These are phyloP conservation scores for Claviceps sp. DNA, from an alignment of 2,329 filamentous ascomycete species.

Conservation along the genomic window DNA sequence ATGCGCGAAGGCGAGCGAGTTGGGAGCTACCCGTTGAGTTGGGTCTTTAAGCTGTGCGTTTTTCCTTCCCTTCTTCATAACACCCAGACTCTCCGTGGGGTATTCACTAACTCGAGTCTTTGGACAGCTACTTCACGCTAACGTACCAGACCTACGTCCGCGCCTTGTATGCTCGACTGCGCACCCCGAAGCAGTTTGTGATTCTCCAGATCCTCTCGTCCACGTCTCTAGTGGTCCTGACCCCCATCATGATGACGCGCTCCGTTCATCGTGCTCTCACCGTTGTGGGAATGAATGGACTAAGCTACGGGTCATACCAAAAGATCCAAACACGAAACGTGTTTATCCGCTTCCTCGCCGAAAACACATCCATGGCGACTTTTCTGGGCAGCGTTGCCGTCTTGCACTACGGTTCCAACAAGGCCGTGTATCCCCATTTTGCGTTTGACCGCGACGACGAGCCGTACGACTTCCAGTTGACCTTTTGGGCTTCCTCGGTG, in stretches of 20 bases:
- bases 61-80: neutral
- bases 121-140: slow-evolving; percentile 46
- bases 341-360: slow-evolving; percentile 53
- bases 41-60: slow-evolving; percentile 55
- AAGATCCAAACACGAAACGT: slow-evolving; percentile 54
- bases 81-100: neutral
- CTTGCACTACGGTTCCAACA: slow-evolving; percentile 53
- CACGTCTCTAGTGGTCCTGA: slow-evolving; percentile 47
- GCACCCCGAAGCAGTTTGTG: slow-evolving; percentile 51
- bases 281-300: slow-evolving; percentile 40
- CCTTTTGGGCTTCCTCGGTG: slow-evolving; percentile 47
- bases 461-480: slow-evolving; percentile 48
- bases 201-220: slow-evolving; percentile 52
- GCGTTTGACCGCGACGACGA: slow-evolving; percentile 39
- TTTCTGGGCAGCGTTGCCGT: slow-evolving; percentile 54
- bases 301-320: slow-evolving; percentile 49
- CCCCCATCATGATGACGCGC: slow-evolving; percentile 49
- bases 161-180: slow-evolving; percentile 53
- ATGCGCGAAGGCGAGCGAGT: slow-evolving; percentile 53
- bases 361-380: slow-evolving; percentile 55
- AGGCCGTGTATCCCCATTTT: slow-evolving; percentile 57
- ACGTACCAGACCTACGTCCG: slow-evolving; percentile 62
- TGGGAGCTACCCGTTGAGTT: slow-evolving; percentile 56
- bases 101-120: slow-evolving; percentile 1
- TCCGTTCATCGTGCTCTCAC: slow-evolving; percentile 42